Percentiles rank a stretch among this genome's conserved stretches.
Conservation (phyloP, 306 rosid genomes). For the Casuarina cunninghamiana region DNA sequence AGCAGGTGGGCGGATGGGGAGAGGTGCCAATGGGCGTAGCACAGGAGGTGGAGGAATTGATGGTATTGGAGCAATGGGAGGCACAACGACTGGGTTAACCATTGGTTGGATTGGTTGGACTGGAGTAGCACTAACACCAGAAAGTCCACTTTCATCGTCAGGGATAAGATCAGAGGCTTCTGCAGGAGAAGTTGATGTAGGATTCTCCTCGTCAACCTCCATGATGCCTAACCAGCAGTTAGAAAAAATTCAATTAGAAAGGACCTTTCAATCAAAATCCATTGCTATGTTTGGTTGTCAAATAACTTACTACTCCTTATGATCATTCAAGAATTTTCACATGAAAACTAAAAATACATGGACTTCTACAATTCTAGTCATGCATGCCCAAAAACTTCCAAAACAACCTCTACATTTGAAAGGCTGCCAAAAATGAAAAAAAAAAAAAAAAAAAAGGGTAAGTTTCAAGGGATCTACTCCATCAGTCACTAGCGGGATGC, state of each 20-base stretch:
- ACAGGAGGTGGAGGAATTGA: conserved; percentile 42
- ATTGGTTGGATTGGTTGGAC: conserved; percentile 41
- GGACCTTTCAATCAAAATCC: neutral
- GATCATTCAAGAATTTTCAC: neutral
- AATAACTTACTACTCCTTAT: neutral
- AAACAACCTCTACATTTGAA: neutral
- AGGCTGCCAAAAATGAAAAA: neutral
- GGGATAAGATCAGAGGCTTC: conserved; percentile 48
- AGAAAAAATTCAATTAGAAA: neutral
- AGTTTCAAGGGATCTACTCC: neutral
- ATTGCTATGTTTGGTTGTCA: neutral
- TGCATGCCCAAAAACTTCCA: neutral
- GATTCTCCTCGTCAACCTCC: conserved; percentile 54
- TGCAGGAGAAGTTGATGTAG: conserved; percentile 34
- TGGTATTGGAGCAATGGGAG: conserved; percentile 62
- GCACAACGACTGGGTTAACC: conserved; percentile 24
- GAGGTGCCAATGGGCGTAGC: conserved; percentile 55
- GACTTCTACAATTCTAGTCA: neutral
- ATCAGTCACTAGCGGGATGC: neutral
- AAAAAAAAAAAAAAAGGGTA: neutral
- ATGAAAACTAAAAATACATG: neutral
- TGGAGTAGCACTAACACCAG: conserved; percentile 30
- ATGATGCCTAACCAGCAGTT: conserved; percentile 24
- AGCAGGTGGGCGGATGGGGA: conserved; percentile 61
- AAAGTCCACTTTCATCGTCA: conserved; percentile 38